Base-by-base conservation (phyloP, 345 rosid genomes). In the Rhodomyrtus tomentosa region DNA sequence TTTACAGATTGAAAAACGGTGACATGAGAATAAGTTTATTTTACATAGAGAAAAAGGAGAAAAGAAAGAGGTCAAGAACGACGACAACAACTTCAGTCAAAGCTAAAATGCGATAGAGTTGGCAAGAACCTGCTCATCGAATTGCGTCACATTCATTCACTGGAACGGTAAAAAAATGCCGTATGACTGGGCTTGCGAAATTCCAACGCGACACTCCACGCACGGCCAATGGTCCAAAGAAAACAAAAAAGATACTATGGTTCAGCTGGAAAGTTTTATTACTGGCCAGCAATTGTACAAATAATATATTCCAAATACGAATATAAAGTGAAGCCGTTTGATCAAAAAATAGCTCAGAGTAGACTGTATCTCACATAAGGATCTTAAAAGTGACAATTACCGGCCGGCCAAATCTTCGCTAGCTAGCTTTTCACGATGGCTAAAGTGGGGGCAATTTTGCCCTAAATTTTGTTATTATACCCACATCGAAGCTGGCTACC, bases 281-380 rank as follows among this genome's bases (percentile, higher is more conserved):
- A 56, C 7, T 56, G 4, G 68, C 4, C 22, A 52, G 55, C 18
- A 52, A 16, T 52, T 52, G 12, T n/a, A 0, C 6, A n/a, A 58
- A 58, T 55, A 58, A 58, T 13, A n/a, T 0, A 58, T 58, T 58
- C n/a, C 16, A n/a, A 58, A 29, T 6, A 58, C 12, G 8, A 16
- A 58, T 58, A 13, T n/a, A 6, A 2, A n/a, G 12, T 54, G 12
- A 58, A 58, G 18, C 72, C 36, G 3, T 58, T 27, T 27, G 12
- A 0, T 27, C 32, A 15, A 6, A n/a, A n/a, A 20, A 58, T 58
- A 0, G 0, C 4, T 56, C 3, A 8, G 3, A 18, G 21, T 52
- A 1, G 18, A 58, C 36, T 18, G 11, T n/a, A 5, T 56, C 6
- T 56, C 8, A 0, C 11, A n/a, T 56, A 56, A 25, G 7, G 12